Percentiles rank a stretch among this genome's conserved stretches.
Evolutionary conservation across 2,329 filamentous ascomycete genomes (phyloP).

Genomic region (Thelonectria rubi): DNA sequence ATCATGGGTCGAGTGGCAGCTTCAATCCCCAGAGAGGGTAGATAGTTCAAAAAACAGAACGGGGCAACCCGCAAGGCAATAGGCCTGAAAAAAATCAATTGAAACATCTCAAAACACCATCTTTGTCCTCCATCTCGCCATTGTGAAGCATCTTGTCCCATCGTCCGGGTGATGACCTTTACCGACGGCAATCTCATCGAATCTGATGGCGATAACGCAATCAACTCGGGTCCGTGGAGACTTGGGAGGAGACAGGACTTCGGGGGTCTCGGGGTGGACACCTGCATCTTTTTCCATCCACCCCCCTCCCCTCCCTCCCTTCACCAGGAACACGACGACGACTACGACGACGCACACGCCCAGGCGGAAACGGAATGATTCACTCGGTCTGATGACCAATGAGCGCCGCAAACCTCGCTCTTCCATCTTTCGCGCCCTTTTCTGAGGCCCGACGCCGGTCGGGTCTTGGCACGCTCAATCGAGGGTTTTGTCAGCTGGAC

Average conservation of each 20-base stretch:
- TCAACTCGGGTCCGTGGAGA: neutral
- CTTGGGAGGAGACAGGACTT: too few relatives aligned
- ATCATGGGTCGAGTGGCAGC: conserved; percentile 40
- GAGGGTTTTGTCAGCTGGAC: neutral
- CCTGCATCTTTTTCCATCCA: too few relatives aligned
- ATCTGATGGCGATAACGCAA: conserved; percentile 5
- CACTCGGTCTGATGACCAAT: conserved; percentile 4
- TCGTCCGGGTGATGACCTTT: conserved; percentile 24
- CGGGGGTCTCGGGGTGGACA: conserved; percentile 1
- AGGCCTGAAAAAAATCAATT: conserved; percentile 33
- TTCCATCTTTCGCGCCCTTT: neutral
- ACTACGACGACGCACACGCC: too few relatives aligned
- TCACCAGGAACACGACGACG: neutral
- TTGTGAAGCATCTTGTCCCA: conserved; percentile 18
- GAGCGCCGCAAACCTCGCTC: neutral
- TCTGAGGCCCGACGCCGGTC: neutral
- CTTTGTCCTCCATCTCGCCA: conserved; percentile 14
- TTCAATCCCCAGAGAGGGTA: conserved; percentile 26
- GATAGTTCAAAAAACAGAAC: conserved; percentile 36
- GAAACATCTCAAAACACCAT: conserved; percentile 36
- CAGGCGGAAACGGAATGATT: neutral
- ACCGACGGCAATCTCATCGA: conserved; percentile 23
- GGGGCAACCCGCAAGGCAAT: conserved; percentile 16
- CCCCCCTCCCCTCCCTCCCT: neutral
- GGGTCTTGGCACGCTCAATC: neutral